Base-by-base conservation (phyloP, 352 stramenopile species). In the Pythium brachiatum region DNA sequence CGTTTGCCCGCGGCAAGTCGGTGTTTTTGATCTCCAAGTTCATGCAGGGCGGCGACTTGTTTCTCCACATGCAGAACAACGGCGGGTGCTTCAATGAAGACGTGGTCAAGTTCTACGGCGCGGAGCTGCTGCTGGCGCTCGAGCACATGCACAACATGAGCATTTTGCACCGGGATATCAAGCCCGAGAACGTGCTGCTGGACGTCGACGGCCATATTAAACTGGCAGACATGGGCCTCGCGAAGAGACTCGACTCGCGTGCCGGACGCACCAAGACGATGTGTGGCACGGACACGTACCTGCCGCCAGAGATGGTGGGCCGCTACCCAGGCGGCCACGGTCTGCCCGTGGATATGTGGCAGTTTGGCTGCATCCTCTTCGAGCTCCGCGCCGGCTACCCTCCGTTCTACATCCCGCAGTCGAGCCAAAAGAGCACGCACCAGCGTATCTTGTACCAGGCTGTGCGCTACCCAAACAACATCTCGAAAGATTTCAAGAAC, bases 21-120 rank as follows among this genome's bases (percentile, higher is more conserved):
- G 82, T 99, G 6, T 99, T 98, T 68, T 75, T 99, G 25, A 92
- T 99, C 23, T 96, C 98, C 25, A 97, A 99, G 74, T 99, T 99
- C 71, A 98, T 98, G 86, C 85, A 95, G 7, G 97, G 97, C 9
- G 97, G 97, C 8, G 97, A 99, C 70, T 76, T 99, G 27, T 96
- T 96, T 57, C 57, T 93, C 44, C 86, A 96, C 67, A 89, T 96
- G 83, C 85, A 94, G 64, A 91, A 92, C 68, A 80, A 88, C 50
- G 86, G 86, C 55, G 87, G 87, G 2, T 89, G 75, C 54, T 92
- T 96, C 41, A 70, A 70, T 18, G 83, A 96, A 53, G 74, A 86
- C 34, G 76, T 81, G 12, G 86, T 96, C 4, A 69, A 73, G 8
- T 97, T 97, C 58, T 97, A 96, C 69, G 88, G 81, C 9, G 79